A percentile compares a stretch with the other conserved stretches of the same genome.
Evolutionary conservation across 768 basidiomycete species (phyloP).

Genomic region (Mycena leptocephala): DNA sequence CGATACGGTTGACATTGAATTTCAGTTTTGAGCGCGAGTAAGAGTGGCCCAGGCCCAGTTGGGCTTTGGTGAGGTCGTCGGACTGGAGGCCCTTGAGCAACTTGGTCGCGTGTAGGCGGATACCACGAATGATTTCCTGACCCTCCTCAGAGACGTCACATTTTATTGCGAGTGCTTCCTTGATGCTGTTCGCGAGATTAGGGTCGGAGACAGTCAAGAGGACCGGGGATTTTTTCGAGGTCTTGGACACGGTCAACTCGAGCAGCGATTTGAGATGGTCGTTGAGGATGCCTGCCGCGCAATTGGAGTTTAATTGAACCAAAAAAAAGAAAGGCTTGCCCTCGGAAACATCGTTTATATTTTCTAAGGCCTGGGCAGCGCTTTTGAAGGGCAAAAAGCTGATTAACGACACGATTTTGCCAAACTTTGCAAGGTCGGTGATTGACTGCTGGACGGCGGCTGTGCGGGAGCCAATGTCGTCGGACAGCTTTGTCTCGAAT

Average conservation of each 20-base stretch:
- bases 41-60: conserved; percentile 97
- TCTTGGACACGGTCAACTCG: conserved; percentile 89
- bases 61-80: conserved; percentile 92
- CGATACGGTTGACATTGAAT: conserved; percentile 96
- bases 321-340: conserved; percentile 65
- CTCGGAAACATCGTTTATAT: conserved; percentile 96
- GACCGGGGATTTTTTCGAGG: conserved; percentile 79
- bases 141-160: conserved; percentile 89
- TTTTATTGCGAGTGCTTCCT: conserved; percentile 76
- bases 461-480: conserved; percentile 89
- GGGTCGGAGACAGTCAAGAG: conserved; percentile 87
- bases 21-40: conserved; percentile 98
- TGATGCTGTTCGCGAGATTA: conserved; percentile 84
- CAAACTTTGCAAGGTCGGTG: conserved; percentile 89
- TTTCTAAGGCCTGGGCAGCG: conserved; percentile 95
- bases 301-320: conserved; percentile 16
- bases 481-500: conserved; percentile 89
- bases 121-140: conserved; percentile 91
- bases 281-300: conserved; percentile 81
- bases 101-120: conserved; percentile 92
- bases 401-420: conserved; percentile 91
- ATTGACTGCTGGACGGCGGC: conserved; percentile 89
- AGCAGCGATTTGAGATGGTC: conserved; percentile 88
- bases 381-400: conserved; percentile 96
- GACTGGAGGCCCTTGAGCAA: conserved; percentile 91